Conservation (phyloP, 129 eudicot species). For the Pulicaria dysenterica region DNA sequence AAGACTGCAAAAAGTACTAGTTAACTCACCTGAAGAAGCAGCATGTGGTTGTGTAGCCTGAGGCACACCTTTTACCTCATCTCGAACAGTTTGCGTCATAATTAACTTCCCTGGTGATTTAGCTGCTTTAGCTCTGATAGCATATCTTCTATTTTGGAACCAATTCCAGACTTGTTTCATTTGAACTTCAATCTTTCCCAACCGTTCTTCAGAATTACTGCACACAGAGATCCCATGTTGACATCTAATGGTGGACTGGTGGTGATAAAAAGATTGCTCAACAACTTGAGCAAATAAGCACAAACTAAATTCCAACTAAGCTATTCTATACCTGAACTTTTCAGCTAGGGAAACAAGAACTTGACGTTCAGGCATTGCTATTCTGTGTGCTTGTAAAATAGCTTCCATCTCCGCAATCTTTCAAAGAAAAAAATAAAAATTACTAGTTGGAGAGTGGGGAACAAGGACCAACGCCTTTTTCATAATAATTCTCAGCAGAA, state of each 20-base stretch:
- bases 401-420: constrained; percentile 95
- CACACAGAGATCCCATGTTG: constrained; percentile 22
- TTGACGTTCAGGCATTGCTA: constrained; percentile 69
- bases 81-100: constrained; percentile 45
- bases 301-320: background rate
- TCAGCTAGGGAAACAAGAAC: constrained; percentile 76
- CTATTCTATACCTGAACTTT: constrained; percentile 63
- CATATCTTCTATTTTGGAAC: constrained; percentile 96
- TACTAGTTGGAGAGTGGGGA: too few species aligned
- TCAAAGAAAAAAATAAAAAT: background rate
- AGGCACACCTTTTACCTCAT: constrained; percentile 51
- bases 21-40: constrained; percentile 45
- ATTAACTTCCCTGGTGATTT: constrained; percentile 55
- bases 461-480: too few species aligned
- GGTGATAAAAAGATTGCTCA: background rate
- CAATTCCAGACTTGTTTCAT: constrained; percentile 98
- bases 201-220: constrained; percentile 68
- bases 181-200: constrained; percentile 75
- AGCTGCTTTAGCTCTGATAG: constrained; percentile 74
- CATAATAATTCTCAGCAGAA: too few species aligned
- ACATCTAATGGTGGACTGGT: background rate
- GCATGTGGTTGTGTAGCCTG: constrained; percentile 54
- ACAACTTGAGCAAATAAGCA: background rate
- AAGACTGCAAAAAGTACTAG: constrained; percentile 17
- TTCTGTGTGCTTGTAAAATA: constrained; percentile 68